Evolutionary conservation across 1,284 basidiomycete species (phyloP), one percentile per base, ranked within the genome.

Genomic region (Stereum hirsutum): DNA sequence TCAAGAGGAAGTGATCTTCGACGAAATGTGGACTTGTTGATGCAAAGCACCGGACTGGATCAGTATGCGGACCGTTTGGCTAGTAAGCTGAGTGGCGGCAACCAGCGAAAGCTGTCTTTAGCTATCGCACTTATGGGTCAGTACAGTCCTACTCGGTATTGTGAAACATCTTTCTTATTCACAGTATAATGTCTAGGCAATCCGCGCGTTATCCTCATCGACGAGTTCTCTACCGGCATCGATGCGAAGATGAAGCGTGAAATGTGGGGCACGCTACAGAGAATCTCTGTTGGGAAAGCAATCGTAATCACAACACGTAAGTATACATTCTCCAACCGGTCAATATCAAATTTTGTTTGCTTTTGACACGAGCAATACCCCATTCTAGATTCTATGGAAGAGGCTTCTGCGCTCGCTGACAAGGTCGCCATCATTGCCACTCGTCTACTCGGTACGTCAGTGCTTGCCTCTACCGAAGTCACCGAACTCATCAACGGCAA

Each of bases 171-270:
- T 8, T 19, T 37, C 37, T 12, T 26, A 14, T 20, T 11, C 8
- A 11, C 21, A 26, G 10, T 30, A 30, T 10, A 30, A 5, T 7
- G 23, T 20, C 6, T 48, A 79, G 80, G 85, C 3, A 89, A 89
- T 54, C 83, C 86, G 0, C 65, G 79, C 2, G 85, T 89, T 7
- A 63, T 90, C 3, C 68, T 89, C 31, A 85, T 91, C 35, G 88
- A 91, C 53, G 86, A 90, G 57, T 88, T 88, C 56, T 86, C 81
- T 2, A 87, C 83, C 1, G 88, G 88, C 4, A 78, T 89, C 20
- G 88, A 89, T 57, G 81, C 86, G 3, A 86, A 79, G 61, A 87
- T 81, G 68, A 89, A 89, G 60, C 68, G 87, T 34, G 82, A 88
- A 20, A 85, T 89, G 72, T 90, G 87, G 87, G 66, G 66, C 14